phyloP scores from a whole-genome alignment of 2,329 filamentous ascomycete species.

The Tolypocladium capitatum region DNA sequence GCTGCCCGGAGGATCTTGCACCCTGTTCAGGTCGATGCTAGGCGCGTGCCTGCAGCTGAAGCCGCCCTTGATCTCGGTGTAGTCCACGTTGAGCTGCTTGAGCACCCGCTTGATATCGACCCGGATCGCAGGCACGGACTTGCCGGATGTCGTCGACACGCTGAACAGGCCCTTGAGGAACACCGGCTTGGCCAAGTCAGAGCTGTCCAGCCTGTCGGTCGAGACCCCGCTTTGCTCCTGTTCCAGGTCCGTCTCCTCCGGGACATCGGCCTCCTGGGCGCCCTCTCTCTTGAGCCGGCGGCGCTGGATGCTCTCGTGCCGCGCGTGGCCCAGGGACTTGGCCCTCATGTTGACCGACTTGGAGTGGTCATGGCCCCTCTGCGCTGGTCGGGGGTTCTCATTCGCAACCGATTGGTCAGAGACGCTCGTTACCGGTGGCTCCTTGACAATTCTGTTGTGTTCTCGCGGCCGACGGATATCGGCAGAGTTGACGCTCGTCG shows the following conservation, averaged over 20 bases:
- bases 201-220: conserved; percentile 48
- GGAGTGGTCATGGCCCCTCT: conserved; percentile 36
- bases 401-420: conserved; percentile 59
- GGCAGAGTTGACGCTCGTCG: conserved; percentile 82
- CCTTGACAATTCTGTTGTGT: conserved; percentile 36
- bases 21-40: conserved; percentile 74
- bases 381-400: conserved; percentile 37
- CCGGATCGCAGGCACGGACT: conserved; percentile 74
- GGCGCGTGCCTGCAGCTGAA: conserved; percentile 82
- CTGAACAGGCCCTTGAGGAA: conserved; percentile 95
- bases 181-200: conserved; percentile 82
- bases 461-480: conserved; percentile 54
- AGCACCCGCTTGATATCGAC: conserved; percentile 84
- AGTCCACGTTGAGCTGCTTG: conserved; percentile 79
- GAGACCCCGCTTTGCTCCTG: conserved; percentile 48
- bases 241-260: conserved; percentile 83
- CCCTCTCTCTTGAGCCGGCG: conserved; percentile 64
- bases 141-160: conserved; percentile 89
- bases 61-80: conserved; percentile 81
- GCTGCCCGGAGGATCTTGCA: conserved; percentile 49
- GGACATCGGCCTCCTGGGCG: conserved; percentile 61
- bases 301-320: conserved; percentile 84
- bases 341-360: conserved; percentile 57
- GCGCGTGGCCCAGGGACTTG: conserved; percentile 78
- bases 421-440: conserved; percentile 62